Base-by-base conservation (phyloP, 306 rosid species). In the Gleditsia sinensis region DNA sequence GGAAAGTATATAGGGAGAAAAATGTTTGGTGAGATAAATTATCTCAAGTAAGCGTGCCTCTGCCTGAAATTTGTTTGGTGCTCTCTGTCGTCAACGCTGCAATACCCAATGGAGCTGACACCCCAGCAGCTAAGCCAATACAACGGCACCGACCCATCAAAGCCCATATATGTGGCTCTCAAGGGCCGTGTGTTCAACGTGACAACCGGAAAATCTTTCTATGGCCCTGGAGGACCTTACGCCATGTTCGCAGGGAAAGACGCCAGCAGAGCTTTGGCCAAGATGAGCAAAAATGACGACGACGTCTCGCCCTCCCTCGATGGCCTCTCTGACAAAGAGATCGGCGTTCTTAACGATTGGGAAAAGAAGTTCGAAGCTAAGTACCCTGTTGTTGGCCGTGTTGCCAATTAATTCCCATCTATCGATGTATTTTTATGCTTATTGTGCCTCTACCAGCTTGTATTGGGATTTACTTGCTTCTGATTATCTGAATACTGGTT, bases 191-290 rank as follows among this genome's bases (percentile, higher is more conserved):
- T 94, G 23, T 94, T 85, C 88, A 91, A 94, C 75, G 97, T 94
- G 28, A 92, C 88, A n/a, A 43, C 83, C 75, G 97, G 99, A 0
- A 83, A 78, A 67, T 88, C 93, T 11, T 94, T 94, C 90, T 94
- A 94, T 76, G 97, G 99, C 45, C 95, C 97, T 23, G 93, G 95
- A 0, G 99, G 97, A 2, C 49, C 99, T 17, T 94, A 94, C 83
- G 89, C 86, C 63, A 81, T 91, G 97, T 94, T 94, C 84, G 97
- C 97, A 24, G 99, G 97, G 53, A 91, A 87, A 68, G 99, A 94
- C 71, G 96, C 99, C 2, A 94, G 95, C 92, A 72, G 96, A 75
- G 99, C 99, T 69, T 88, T 94, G 34, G 98, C 92, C 42, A 91
- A 89, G 91, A 91, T 94, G 98, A 86, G 88, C 96, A 94, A 90